Base-by-base conservation (phyloP, 495 filamentous ascomycete genomes). In the Daldinia vernicosa region DNA sequence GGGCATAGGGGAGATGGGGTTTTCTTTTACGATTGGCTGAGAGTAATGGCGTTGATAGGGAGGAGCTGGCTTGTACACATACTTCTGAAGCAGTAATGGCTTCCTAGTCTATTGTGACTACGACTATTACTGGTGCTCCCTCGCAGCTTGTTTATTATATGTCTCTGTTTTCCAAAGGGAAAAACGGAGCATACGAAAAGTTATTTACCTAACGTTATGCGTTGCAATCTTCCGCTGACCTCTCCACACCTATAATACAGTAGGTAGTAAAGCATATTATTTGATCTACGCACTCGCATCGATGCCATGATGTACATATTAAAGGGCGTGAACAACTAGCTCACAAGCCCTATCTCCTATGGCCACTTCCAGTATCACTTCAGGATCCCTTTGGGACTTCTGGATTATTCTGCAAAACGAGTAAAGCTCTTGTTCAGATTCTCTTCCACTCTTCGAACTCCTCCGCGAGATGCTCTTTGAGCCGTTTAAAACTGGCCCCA, bases 381-480 rank as follows among this genome's bases (percentile, higher is more conserved):
- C 1, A 14, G 9, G 19, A 47, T 5, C 51, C 26, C 4, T 28
- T 53, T 30, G 5, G n/a, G 14, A 35, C 3, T 56, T 30, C 17
- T 33, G 14, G 30, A 56, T 35, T 12, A 56, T 56, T 19, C 6
- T 32, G 6, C 9, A 28, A 27, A 43, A 26, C 9, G 28, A 24
- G n/a, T 26, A 30, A 11, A 6, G 11, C 40, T 9, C 6, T 43
- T 2, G 26, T 52, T 80, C 75, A 96, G 68, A 90, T 83, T 71
- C 74, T 86, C 81, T 87, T 93, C 95, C 95, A 98, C 70, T 80
- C 83, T 74, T 91, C 87, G 78, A 93, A 94, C 80, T 99, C 95
- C 67, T 84, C 82, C 39, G 84, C 88, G 69, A 99, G 79, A 84
- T 99, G 95, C 67, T 80, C 84, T 80, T 94, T 97, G 72, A 98